phyloP scores from a whole-genome alignment of 129 eudicot species.

The Saussurea involucrata region DNA sequence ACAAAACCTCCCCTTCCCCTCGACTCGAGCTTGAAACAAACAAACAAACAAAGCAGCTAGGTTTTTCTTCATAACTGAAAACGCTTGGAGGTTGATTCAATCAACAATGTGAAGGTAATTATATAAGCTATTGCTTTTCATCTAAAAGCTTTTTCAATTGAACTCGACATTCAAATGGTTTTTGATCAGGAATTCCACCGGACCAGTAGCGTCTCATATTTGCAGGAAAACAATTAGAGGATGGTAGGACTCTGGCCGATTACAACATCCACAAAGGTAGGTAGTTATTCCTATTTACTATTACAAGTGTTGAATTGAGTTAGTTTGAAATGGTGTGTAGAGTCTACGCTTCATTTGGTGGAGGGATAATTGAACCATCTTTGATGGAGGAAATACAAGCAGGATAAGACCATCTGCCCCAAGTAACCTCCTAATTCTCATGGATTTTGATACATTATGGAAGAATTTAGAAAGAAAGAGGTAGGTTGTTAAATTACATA shows the following conservation, averaged over 20 bases:
- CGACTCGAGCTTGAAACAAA: too few relatives aligned
- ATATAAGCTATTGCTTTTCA: background rate
- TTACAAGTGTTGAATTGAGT: background rate
- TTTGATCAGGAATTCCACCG: constrained; percentile 55
- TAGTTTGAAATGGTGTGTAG: constrained; percentile 14
- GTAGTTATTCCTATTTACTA: too few relatives aligned
- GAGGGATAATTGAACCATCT: constrained; percentile 64
- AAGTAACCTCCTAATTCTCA: constrained; percentile 28
- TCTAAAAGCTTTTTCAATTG: background rate
- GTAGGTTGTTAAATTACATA: background rate
- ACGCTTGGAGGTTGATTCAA: constrained; percentile 70
- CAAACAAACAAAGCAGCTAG: too few relatives aligned
- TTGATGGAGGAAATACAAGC: constrained; percentile 68
- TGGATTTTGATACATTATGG: too few relatives aligned
- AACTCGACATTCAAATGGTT: background rate
- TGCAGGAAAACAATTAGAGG: constrained; percentile 62
- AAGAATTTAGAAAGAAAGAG: background rate
- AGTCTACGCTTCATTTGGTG: constrained; percentile 67
- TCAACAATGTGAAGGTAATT: constrained; percentile 57
- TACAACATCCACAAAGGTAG: constrained; percentile 63
- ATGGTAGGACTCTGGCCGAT: constrained; percentile 66
- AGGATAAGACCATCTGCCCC: constrained; percentile 68
- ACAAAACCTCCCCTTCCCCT: too few relatives aligned
- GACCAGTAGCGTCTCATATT: constrained; percentile 57
- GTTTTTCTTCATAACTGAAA: too few relatives aligned